Evolutionary conservation across 2,329 filamentous ascomycete species (phyloP), one percentile per base, ranked within the genome.

Genomic region (Sclerotinia sclerotiorum): DNA sequence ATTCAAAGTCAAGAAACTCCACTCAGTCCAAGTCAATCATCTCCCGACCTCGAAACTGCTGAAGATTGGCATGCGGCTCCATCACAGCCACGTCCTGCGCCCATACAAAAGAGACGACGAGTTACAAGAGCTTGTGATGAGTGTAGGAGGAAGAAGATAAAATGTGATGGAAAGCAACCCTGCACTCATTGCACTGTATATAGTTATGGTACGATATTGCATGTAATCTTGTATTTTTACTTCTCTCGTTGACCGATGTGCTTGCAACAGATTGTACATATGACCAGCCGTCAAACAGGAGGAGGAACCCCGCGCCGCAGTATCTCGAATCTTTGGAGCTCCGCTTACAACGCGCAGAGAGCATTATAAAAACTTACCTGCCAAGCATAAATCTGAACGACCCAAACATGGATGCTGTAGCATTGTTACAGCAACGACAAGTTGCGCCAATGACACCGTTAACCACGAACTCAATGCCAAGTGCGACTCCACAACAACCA

Each of bases 121-220:
- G 91, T 94, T 56, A 94, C 91, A 27, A 84, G 92, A 74, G 91
- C 91, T 52, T 94, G 91, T 79, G 91, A 93, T 74, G 90, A 94
- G 79, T 94, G 91, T 77, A 86, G 91, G 68, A 85, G 91, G 73
- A 94, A 94, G 79, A 94, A 94, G 80, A 94, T 94, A 76, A 94
- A 94, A 78, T 94, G 91, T 74, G 91, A 94, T 78, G 91, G 67
- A 73, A 93, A 93, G 79, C 91, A 94, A 78, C 92, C 92, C 13
- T 95, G 92, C 80, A 97, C 94, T 0, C 95, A 98, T 80, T 99
- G 95, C 79, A 97, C 94, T 15, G 93, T 98, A 62, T 99, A 99
- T 80, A 97, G 93, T 78, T 99, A 99, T 83, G 94, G 95, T 97
- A 85, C 77, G 85, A 55, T 55, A 42, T 29, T 69, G 29, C n/a